Base-by-base conservation (phyloP, 1,139 yeast species). In the Geotrichum aggregatum region DNA sequence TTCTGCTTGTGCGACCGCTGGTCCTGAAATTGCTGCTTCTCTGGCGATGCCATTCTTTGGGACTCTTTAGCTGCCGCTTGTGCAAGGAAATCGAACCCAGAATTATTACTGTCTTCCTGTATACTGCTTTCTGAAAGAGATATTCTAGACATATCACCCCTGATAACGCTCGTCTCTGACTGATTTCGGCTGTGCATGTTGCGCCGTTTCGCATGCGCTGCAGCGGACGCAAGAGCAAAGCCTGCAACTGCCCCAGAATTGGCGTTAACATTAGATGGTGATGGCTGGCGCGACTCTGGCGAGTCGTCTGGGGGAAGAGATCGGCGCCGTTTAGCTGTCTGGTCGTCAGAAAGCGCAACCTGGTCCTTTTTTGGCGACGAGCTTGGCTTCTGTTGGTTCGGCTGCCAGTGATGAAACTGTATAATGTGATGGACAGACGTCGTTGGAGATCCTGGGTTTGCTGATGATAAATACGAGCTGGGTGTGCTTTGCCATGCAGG, bases 331-430 rank as follows among this genome's bases (percentile, higher is more conserved):
- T 47, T 52, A 14, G 24, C 41, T 26, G 41, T 22, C 13, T 38
- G 13, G 8, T 24, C 28, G 11, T 44, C 49, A 16, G 10, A 16
- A n/a, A 41, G 21, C 16, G 24, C 36, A 3, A 18, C 36, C 16
- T 14, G 47, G 6, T 6, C 26, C 28, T 51, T 44, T 39, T 52
- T 52, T 28, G 43, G 49, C 3, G 54, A 50, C 11, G 21, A 22
- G 26, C 41, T 19, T 19, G 47, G 55, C 34, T 51, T 49, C 21
- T 21, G 33, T 35, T 52, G 52, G 36, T 52, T 54, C 21, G 57
- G 57, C 44, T 49, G 50, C 57, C 57, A 54, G 43, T 56, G 59
- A 41, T 56, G 59, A 44, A 56, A 56, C 40, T 56, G 59, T 30
- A 56, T 56, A 16, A 56, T 50, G 30, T 55, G 59, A 39, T 55